Evolutionary conservation across 371 early-diverging fungal species (phyloP), one percentile per base, ranked within the genome.

Genomic region (Blakeslea trispora): DNA sequence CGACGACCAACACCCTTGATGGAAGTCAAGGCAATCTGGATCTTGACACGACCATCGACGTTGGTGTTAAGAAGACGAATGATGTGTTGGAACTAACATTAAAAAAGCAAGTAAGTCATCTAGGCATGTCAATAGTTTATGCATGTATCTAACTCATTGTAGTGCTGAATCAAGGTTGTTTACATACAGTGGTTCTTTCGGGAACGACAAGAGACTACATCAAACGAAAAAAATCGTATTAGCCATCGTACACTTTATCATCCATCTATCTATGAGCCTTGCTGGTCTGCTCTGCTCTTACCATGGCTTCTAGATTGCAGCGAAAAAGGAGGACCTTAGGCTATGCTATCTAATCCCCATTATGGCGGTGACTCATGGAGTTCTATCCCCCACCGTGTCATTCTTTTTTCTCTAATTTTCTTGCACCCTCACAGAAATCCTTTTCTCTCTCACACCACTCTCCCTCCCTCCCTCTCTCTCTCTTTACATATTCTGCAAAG

Each of bases 51-150:
- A 69, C 99, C 99, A 78, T 99, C 95, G 74, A 99, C 91, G 89
- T 99, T 99, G 77, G 99, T 99, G 91, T 99, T 99, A 74, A 96
- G 93, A 64, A 99, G 89, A 96, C 99, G 99, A 71, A 98, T 84
- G 84, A 99, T 99, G 88, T 95, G 94, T 83, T 97, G 98, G 87
- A 99, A 95, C 72, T 63, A 46, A 28, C 3, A 35, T 17, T 5
- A 31, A 34, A 35, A 34, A n/a, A 18, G 10, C 31, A 18, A 32
- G n/a, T n/a, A n/a, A n/a, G n/a, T n/a, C n/a, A n/a, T n/a, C n/a
- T n/a, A n/a, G n/a, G n/a, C n/a, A n/a, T n/a, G n/a, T n/a, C n/a
- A n/a, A n/a, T 40, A 28, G 28, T 28, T 28, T 28, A 28, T 28
- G 28, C 28, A 7, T 28, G 5, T 28, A 7, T 28, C 15, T 18